These are phyloP conservation scores for Dactylellina leptospora DNA, from an alignment of 2,329 filamentous ascomycete species.

Conservation along the genomic window DNA sequence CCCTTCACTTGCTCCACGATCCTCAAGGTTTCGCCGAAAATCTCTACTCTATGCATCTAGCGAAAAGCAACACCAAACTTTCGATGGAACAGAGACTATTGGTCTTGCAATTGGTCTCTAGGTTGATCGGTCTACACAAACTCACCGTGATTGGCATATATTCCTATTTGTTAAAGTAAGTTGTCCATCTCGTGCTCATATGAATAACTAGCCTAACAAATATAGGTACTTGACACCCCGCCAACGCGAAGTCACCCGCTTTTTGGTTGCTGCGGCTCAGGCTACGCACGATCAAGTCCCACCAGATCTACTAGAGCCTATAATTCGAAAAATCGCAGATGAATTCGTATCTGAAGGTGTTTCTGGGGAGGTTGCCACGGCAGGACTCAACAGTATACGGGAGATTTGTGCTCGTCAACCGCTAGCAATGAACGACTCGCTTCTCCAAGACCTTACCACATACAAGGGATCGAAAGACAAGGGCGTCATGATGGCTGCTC, in stretches of 20 bases:
- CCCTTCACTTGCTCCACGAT: slow-evolving; percentile 90
- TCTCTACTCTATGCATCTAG: slow-evolving; percentile 89
- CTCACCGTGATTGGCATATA: slow-evolving; percentile 89
- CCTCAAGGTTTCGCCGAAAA: slow-evolving; percentile 92
- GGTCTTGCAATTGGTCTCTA: slow-evolving; percentile 88
- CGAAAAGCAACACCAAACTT: slow-evolving; percentile 83
- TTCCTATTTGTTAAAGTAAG: slow-evolving; percentile 86
- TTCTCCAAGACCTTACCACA: slow-evolving; percentile 94
- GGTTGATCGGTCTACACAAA: slow-evolving; percentile 91
- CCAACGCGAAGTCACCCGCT: slow-evolving; percentile 89
- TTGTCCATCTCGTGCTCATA: background rate
- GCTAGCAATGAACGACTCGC: slow-evolving; percentile 91
- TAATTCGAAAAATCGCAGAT: slow-evolving; percentile 95
- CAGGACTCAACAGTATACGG: slow-evolving; percentile 91
- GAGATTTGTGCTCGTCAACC: slow-evolving; percentile 94
- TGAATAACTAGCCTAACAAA: background rate
- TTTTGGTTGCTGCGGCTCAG: slow-evolving; percentile 90
- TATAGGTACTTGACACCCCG: slow-evolving; percentile 78
- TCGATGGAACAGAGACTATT: slow-evolving; percentile 87
- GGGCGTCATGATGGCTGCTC: slow-evolving; percentile 98
- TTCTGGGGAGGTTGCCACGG: slow-evolving; percentile 87
- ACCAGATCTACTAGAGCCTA: slow-evolving; percentile 87
- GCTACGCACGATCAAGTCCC: slow-evolving; percentile 90
- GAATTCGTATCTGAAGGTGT: slow-evolving; percentile 97
- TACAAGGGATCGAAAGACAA: slow-evolving; percentile 99